A percentile compares a stretch with the other conserved stretches of the same genome.
Conservation (phyloP, 1,139 yeast genomes). For the Suhomyces panamericanus region DNA sequence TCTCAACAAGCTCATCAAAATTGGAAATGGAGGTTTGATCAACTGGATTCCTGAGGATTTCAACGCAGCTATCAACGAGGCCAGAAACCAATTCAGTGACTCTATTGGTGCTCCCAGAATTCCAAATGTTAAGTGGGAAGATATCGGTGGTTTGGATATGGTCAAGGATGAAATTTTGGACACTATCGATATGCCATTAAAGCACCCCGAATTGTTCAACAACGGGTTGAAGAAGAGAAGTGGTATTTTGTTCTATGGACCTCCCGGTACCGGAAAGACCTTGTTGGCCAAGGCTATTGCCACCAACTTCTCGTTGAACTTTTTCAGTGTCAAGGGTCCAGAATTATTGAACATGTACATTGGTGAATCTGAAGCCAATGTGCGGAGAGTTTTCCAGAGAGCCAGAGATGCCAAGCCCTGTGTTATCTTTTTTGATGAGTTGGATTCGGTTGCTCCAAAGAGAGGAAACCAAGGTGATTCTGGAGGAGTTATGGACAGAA, state of each 20-base stretch:
- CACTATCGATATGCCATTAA: conserved; percentile 93
- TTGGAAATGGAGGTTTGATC: conserved; percentile 56
- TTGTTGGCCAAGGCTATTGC: conserved; percentile 95
- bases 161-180: conserved; percentile 92
- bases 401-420: conserved; percentile 98
- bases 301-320: conserved; percentile 87
- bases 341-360: conserved; percentile 94
- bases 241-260: conserved; percentile 93
- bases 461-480: conserved; percentile 98
- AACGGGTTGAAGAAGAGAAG: conserved; percentile 90
- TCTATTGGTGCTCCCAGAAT: conserved; percentile 97
- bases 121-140: conserved; percentile 94
- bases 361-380: conserved; percentile 98
- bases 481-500: conserved; percentile 98
- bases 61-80: conserved; percentile 71
- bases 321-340: conserved; percentile 95
- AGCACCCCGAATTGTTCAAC: conserved; percentile 84
- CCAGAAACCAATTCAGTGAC: conserved; percentile 85
- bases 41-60: conserved; percentile 65
- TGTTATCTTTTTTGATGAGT: conserved; percentile 93
- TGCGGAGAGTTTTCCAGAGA: conserved; percentile 85
- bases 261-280: conserved; percentile 98
- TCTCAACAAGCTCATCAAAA: conserved; percentile 29
- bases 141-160: conserved; percentile 85
- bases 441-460: conserved; percentile 97